Base-by-base conservation (phyloP, 805 yeast species). In the Saccharomycopsis babjevae region DNA sequence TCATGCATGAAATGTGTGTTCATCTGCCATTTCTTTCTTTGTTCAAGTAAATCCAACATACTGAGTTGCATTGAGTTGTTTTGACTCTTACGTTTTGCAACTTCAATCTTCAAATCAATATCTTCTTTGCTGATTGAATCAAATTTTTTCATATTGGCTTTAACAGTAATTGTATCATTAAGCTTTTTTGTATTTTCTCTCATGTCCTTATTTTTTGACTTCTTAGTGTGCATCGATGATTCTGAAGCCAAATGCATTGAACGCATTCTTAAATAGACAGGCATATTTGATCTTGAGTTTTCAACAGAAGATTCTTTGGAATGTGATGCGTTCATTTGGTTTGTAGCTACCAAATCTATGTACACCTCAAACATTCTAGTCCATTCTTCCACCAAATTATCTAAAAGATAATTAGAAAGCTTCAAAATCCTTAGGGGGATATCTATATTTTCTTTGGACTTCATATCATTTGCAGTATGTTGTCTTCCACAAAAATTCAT, bases 341-440 rank as follows among this genome's bases (percentile, higher is more conserved):
- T 46, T 11, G 22, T 46, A 13, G 52, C 15, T 46, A 13, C 28
- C n/a, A 25, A 46, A 3, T 54, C 25, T 25, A 56, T 39, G 34
- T 61, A 61, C 6, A 38, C 59, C 8, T 36, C 28, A 52, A 30
- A 56, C 3, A 38, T 32, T 13, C 10, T 30, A n/a, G 38, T 28
- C 58, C 61, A 61, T 56, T 58, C 59, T 25, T 56, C 20, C 1
- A 39, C 52, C 57, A 61, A 50, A 18, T 38, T 30, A 8, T 55
- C 32, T 32, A 58, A 32, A 30, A 32, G 2, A 28, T 42, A 1
- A 13, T n/a, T n/a, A 4, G 42, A 20, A 20, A 61, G n/a, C 36
- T 36, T 22, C 20, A n/a, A 32, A 7, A 38, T 30, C n/a, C 59
- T 55, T 25, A 58, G 32, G 6, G 61, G 61, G 15, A 58, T 34